Evolutionary conservation across 805 yeast species (phyloP).

Genomic region (Yamadazyma insecticola): DNA sequence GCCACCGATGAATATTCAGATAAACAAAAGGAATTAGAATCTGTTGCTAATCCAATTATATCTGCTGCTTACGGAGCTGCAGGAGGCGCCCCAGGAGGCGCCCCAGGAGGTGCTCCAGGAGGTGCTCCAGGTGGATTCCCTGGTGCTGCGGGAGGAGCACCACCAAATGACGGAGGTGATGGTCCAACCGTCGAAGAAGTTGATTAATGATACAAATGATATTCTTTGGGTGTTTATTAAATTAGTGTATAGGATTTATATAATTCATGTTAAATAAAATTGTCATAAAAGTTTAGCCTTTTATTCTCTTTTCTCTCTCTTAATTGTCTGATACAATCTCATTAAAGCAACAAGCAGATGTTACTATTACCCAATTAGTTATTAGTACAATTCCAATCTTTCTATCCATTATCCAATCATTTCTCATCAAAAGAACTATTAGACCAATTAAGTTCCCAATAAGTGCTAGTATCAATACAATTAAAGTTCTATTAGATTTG

Average conservation of each 20-base stretch:
- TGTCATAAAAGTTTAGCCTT: not conserved
- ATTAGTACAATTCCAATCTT: conserved; percentile 28
- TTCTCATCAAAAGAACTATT: conserved; percentile 15
- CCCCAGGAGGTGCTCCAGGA: conserved; percentile 30
- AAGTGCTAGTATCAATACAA: conserved; percentile 16
- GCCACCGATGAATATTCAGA: conserved; percentile 38
- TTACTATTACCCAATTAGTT: conserved; percentile 25
- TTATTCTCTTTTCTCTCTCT: not conserved
- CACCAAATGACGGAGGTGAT: conserved; percentile 18
- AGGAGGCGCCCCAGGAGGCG: conserved; percentile 27
- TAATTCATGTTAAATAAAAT: not conserved
- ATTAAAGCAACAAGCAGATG: conserved; percentile 15
- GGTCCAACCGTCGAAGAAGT: conserved; percentile 17
- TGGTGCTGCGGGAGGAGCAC: conserved; percentile 28
- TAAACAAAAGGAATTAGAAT: conserved; percentile 37
- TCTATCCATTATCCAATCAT: conserved; percentile 30
- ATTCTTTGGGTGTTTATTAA: not conserved
- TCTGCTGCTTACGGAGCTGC: conserved; percentile 28
- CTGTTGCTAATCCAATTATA: conserved; percentile 37
- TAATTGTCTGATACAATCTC: not conserved
- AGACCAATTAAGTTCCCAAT: conserved; percentile 18
- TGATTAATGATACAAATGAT: conserved; percentile 6
- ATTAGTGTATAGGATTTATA: not conserved
- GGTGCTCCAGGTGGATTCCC: conserved; percentile 30
- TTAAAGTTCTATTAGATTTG: conserved; percentile 17